phyloP scores from a whole-genome alignment of 2,329 filamentous ascomycete species.

The Epichloe uncinata region DNA sequence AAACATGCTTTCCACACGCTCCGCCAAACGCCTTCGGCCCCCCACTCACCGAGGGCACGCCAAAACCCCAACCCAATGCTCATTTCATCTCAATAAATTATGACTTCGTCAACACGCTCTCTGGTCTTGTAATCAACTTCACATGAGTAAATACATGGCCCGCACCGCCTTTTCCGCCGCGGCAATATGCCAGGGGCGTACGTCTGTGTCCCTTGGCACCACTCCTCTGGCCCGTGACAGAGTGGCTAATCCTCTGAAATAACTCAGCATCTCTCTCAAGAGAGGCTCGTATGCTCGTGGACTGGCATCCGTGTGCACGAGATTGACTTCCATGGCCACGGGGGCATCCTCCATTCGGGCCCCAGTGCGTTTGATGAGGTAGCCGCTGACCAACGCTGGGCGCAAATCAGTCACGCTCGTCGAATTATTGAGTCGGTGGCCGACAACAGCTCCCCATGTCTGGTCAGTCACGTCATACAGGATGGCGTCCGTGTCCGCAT shows the following conservation, averaged over 20 bases:
- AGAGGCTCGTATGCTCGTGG: constrained; percentile 47
- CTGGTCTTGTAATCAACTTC: constrained; percentile 15
- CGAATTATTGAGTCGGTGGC: constrained; percentile 51
- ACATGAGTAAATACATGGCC: constrained; percentile 52
- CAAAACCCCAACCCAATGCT: neutral
- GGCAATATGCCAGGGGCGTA: constrained; percentile 68
- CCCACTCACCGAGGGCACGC: neutral
- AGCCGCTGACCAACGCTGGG: constrained; percentile 49
- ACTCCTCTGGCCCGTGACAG: constrained; percentile 54
- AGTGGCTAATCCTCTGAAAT: constrained; percentile 55
- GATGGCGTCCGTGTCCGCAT: constrained; percentile 43
- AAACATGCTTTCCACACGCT: neutral
- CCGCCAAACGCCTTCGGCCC: neutral
- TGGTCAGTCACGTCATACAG: constrained; percentile 63
- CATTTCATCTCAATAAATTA: neutral
- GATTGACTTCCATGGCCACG: constrained; percentile 48
- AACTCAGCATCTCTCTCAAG: constrained; percentile 54
- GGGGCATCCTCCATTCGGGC: constrained; percentile 43
- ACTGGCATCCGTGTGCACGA: constrained; percentile 41
- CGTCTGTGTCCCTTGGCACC: constrained; percentile 42
- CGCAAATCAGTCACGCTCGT: constrained; percentile 39
- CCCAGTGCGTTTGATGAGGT: constrained; percentile 51
- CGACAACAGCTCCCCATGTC: constrained; percentile 60
- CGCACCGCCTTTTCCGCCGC: constrained; percentile 55
- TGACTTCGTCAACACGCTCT: constrained; percentile 7